Conservation (phyloP, 208 protist genomes). For the Leishmania aethiopica region DNA sequence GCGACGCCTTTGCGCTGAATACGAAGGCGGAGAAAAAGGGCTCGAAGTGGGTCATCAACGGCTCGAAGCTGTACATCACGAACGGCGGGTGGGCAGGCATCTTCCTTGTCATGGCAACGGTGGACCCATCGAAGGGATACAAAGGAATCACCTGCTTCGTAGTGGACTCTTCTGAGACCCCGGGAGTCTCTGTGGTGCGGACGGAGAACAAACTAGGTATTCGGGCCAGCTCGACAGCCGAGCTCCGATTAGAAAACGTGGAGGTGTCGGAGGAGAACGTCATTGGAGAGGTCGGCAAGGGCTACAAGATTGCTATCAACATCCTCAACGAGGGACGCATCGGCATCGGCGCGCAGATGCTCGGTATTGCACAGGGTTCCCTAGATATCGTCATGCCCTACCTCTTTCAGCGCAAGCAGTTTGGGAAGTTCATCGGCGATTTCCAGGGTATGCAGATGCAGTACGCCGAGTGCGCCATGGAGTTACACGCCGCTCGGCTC, state of each 20-base stretch:
- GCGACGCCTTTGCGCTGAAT: slow-evolving; percentile 93
- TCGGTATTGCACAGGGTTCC: slow-evolving; percentile 90
- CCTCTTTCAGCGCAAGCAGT: slow-evolving; percentile 93
- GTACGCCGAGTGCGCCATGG: slow-evolving; percentile 73
- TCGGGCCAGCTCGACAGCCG: slow-evolving; percentile 94
- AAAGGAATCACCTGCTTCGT: slow-evolving; percentile 97
- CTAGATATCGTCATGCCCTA: slow-evolving; percentile 85
- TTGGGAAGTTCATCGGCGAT: slow-evolving; percentile 85
- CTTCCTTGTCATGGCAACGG: slow-evolving; percentile 94
- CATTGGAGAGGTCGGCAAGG: slow-evolving; percentile 90
- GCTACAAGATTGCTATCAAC: slow-evolving; percentile 96
- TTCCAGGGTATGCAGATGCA: slow-evolving; percentile 97
- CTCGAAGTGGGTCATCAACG: slow-evolving; percentile 92
- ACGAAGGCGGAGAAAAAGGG: slow-evolving; percentile 82
- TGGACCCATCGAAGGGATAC: slow-evolving; percentile 86
- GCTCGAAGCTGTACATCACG: slow-evolving; percentile 95
- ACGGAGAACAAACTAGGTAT: slow-evolving; percentile 97
- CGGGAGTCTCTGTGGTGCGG: slow-evolving; percentile 91
- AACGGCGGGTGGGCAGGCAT: slow-evolving; percentile 91
- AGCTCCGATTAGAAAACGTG: slow-evolving; percentile 93
- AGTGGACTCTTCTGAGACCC: slow-evolving; percentile 80
- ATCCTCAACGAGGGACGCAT: slow-evolving; percentile 95
- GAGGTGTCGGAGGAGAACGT: slow-evolving; percentile 75
- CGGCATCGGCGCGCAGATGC: slow-evolving; percentile 95
- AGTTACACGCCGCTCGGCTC: slow-evolving; percentile 82